Evolutionary conservation across 2,329 filamentous ascomycete species (phyloP).

Genomic region (Curvularia eragrostidis): DNA sequence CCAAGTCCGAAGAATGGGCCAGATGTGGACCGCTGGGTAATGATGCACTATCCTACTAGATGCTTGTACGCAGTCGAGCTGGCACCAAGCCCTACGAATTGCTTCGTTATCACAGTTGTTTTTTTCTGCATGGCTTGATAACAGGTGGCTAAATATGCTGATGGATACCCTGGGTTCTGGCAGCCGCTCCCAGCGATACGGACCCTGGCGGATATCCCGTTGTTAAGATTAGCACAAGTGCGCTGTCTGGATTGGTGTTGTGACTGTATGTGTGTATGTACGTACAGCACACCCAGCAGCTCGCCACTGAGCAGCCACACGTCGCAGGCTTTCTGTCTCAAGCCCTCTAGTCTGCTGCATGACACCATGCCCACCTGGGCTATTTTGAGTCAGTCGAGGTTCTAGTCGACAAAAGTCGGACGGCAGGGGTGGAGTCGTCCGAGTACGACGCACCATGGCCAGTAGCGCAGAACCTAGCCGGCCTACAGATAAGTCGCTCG

Average conservation of each 20-base stretch:
- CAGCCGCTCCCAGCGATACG: slow-evolving; percentile 9
- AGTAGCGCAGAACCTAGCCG: slow-evolving; percentile 10
- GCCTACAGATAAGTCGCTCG: slow-evolving; percentile 12
- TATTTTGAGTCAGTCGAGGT: slow-evolving; percentile 6
- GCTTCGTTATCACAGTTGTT: background rate
- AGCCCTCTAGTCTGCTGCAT: slow-evolving; percentile 10
- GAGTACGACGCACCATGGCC: slow-evolving; percentile 11
- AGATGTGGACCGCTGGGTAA: slow-evolving; percentile 1
- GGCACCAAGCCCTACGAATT: slow-evolving; percentile 1
- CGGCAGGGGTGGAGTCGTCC: slow-evolving; percentile 2
- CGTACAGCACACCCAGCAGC: slow-evolving; percentile 15
- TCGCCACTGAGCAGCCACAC: slow-evolving; percentile 17
- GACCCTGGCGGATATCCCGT: slow-evolving; percentile 10
- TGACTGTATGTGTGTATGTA: no score
- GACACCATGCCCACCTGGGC: slow-evolving; percentile 7
- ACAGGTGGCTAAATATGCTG: slow-evolving; percentile 1
- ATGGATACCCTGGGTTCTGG: background rate
- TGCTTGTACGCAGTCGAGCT: background rate
- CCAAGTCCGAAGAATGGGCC: slow-evolving; percentile 1
- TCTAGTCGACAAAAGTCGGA: slow-evolving; percentile 11
- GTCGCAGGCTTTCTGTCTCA: slow-evolving; percentile 11
- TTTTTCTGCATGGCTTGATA: background rate
- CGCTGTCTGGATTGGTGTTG: slow-evolving; percentile 1
- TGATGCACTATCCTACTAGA: no score
- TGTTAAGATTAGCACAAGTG: slow-evolving; percentile 12